Evolutionary conservation across 805 yeast species (phyloP).

Genomic region (Candida ponderosae): DNA sequence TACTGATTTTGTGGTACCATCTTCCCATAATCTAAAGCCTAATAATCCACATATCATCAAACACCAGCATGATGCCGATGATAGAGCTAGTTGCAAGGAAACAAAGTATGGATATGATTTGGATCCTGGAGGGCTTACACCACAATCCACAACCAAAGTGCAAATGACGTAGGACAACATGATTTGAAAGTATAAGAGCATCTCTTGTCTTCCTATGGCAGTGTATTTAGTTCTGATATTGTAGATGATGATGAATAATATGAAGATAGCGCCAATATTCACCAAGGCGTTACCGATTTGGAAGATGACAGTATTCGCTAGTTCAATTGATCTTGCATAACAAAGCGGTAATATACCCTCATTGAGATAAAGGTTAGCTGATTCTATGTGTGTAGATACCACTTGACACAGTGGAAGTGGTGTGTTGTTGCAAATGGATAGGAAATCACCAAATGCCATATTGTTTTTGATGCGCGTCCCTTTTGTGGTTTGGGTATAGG

Average conservation of each 20-base stretch:
- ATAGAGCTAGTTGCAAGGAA: conserved; percentile 67
- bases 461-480: not conserved
- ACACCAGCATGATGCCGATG: conserved; percentile 64
- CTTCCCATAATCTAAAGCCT: conserved; percentile 92
- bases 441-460: conserved; percentile 66
- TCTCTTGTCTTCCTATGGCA: conserved; percentile 88
- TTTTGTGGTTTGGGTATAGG: too few species aligned
- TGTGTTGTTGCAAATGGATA: conserved; percentile 50
- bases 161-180: conserved; percentile 50
- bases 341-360: conserved; percentile 70
- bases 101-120: conserved; percentile 73
- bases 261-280: conserved; percentile 64
- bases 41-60: conserved; percentile 68
- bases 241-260: conserved; percentile 63
- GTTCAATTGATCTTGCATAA: conserved; percentile 76
- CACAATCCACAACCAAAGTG: conserved; percentile 79
- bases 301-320: conserved; percentile 89
- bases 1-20: conserved; percentile 69
- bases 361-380: conserved; percentile 23
- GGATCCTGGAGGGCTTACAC: conserved; percentile 86
- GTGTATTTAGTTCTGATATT: conserved; percentile 81
- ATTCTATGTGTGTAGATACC: conserved; percentile 41
- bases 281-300: conserved; percentile 84
- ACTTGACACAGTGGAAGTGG: conserved; percentile 79
- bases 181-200: conserved; percentile 63